Evolutionary conservation across 106 monocot species (phyloP).

Genomic region (Amphibolis antarctica): DNA sequence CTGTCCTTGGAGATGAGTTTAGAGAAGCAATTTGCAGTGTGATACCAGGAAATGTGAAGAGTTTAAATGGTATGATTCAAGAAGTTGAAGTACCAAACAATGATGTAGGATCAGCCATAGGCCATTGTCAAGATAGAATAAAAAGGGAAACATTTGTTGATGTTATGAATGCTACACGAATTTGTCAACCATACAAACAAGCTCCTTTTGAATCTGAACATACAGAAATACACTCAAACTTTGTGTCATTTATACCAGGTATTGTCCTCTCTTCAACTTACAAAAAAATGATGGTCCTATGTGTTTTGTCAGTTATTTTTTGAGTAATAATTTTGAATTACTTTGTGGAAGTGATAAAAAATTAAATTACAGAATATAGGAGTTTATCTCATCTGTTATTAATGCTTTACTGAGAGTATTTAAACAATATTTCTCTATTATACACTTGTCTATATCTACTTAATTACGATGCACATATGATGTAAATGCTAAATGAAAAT

Average conservation of each 20-base stretch:
- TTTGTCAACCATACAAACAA: background rate
- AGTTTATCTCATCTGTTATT: no score
- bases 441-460: no score
- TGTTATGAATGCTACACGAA: background rate
- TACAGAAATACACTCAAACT: background rate
- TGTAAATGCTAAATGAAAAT: no score
- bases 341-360: no score
- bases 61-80: background rate
- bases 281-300: background rate
- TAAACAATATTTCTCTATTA: no score
- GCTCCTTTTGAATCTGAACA: background rate
- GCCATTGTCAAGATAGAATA: background rate
- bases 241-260: background rate
- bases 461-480: no score
- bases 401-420: no score
- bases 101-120: background rate
- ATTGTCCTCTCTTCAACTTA: no score
- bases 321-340: no score
- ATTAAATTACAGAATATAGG: no score
- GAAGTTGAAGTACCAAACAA: background rate
- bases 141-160: background rate
- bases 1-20: background rate
- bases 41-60: background rate
- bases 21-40: background rate
- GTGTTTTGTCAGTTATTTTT: no score